phyloP scores from a whole-genome alignment of 139 green algal genomes.

The Choricystis sp. region DNA sequence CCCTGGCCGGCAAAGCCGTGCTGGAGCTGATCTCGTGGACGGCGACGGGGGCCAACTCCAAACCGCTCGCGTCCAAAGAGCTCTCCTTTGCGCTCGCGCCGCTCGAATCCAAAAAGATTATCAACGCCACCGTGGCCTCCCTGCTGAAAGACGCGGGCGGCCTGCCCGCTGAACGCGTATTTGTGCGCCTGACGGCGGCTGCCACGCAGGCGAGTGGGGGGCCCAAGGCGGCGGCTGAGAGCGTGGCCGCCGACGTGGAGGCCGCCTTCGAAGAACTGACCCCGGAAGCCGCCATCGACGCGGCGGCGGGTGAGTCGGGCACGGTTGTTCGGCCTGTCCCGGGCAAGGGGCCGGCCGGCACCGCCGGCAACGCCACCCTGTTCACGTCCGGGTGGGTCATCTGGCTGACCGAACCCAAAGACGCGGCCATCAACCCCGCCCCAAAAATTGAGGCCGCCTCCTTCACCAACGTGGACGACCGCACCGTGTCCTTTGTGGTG shows the following conservation, averaged over 20 bases:
- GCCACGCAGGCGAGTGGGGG: no score
- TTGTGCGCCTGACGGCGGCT: background rate
- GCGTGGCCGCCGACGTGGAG: no score
- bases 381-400: background rate
- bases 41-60: background rate
- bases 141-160: background rate
- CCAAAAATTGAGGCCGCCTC: background rate
- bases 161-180: background rate
- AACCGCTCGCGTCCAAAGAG: background rate
- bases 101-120: background rate
- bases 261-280: no score
- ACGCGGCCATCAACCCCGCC: background rate
- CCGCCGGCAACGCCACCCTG: no score
- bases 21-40: background rate
- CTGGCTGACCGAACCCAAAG: background rate
- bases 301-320: no score
- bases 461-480: background rate
- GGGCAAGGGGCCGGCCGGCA: no score
- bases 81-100: background rate
- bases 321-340: no score
- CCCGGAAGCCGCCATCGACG: no score
- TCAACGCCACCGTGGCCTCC: background rate
- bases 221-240: no score
- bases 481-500: background rate
- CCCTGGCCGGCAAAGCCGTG: background rate